Evolutionary conservation across 768 basidiomycete species (phyloP), one percentile per base, ranked within the genome.

Genomic region (Leccinum disarticulatum): DNA sequence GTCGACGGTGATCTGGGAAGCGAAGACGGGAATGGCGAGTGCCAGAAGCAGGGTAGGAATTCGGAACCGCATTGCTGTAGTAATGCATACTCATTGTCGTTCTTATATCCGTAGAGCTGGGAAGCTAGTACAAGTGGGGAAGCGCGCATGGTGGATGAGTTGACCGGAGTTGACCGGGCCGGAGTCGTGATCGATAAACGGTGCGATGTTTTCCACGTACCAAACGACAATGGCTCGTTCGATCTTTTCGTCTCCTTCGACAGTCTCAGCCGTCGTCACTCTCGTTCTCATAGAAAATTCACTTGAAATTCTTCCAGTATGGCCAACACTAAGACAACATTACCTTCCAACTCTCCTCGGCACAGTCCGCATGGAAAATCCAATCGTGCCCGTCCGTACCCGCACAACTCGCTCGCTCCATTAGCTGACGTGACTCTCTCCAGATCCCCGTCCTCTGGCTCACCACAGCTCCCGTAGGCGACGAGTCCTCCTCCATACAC

Each of bases 261-360:
- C 58, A 1, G 60, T 58, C 7, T 66, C 59, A 41, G 71, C 71
- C 1, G 63, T 72, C 57, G 61, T 72, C 52, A 73, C 77, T n/a
- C 75, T 84, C 54, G 65, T 85, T 60, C 74, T 86, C 59, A 77
- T 85, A 62, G 84, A 86, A 72, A 85, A 85, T 64, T 85, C 84
- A 0, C 73, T 74, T 35, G 68, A 70, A 1, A 80, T 83, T 11
- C 41, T 43, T 43, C 41, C 41, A 43, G 41, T 19, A 19, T 43
- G 41, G 10, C 41, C 41, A 19, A 43, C n/a, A 5, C 78, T 85
- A 35, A 73, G 77, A 61, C 77, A 80, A 66, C 77, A 74, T 25
- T 80, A 79, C 67, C 74, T 85, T 22, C 72, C 68, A 19, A 74
- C 68, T 9, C 71, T 86, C 46, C 73, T 81, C 54, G 74, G 77